Conservation (phyloP, 768 basidiomycete genomes). For the Russula virescens region DNA sequence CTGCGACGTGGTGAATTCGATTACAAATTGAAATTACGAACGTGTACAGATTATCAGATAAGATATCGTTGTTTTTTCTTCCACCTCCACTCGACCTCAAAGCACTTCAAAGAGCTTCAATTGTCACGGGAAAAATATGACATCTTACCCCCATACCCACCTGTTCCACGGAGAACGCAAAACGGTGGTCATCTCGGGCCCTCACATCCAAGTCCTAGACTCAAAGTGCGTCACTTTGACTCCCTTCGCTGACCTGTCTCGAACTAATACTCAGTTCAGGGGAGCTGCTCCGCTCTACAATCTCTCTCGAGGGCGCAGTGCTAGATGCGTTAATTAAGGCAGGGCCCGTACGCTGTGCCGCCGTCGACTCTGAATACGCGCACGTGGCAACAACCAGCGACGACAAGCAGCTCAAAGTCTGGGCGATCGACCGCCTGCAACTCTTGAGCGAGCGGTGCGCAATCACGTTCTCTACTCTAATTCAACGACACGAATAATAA, state of each 20-base stretch:
- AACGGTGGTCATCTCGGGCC: constrained; percentile 49
- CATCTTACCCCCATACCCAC: constrained; percentile 42
- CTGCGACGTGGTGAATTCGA: too few relatives aligned
- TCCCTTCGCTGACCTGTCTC: constrained; percentile 11
- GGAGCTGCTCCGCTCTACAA: constrained; percentile 42
- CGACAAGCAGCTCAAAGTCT: constrained; percentile 77
- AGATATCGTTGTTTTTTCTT: neutral
- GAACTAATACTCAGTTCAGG: constrained; percentile 43
- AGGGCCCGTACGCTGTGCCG: constrained; percentile 57
- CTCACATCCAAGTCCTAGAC: constrained; percentile 57
- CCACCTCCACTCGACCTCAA: too few relatives aligned
- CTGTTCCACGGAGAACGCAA: constrained; percentile 37
- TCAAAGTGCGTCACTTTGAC: constrained; percentile 39
- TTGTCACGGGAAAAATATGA: neutral
- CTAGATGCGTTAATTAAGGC: constrained; percentile 37
- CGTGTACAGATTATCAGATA: constrained; percentile 9
- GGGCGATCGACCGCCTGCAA: constrained; percentile 53
- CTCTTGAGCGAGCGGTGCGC: constrained; percentile 59
- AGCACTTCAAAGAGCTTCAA: neutral
- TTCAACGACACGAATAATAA: too few relatives aligned
- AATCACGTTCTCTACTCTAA: too few relatives aligned
- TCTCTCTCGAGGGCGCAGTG: constrained; percentile 30
- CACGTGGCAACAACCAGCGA: constrained; percentile 65
- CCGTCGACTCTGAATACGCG: constrained; percentile 38
- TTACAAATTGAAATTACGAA: neutral